Percentiles rank a stretch among this genome's conserved stretches.
Evolutionary conservation across 257 asterid species (phyloP).

Genomic region (Vinca minor): DNA sequence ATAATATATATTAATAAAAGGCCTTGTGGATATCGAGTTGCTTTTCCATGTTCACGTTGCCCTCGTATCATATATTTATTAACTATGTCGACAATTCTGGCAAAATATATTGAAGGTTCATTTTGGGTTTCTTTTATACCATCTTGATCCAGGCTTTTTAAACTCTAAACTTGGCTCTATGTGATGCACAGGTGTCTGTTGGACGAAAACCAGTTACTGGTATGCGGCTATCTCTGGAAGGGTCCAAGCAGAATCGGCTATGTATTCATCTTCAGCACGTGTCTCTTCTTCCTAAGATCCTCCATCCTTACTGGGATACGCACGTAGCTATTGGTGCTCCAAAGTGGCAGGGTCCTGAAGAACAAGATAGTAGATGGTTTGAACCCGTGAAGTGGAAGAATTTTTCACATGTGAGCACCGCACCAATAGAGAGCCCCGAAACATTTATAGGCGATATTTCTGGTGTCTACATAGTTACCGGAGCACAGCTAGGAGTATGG

Average conservation of each 20-base stretch:
- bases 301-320: slow-evolving; percentile 68
- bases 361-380: slow-evolving; percentile 85
- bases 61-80: not conserved
- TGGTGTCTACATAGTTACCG: slow-evolving; percentile 59
- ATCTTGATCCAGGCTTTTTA: not conserved
- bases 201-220: slow-evolving; percentile 84
- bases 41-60: not conserved
- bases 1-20: too few relatives aligned
- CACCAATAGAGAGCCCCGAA: slow-evolving; percentile 70
- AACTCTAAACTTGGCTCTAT: slow-evolving; percentile 7
- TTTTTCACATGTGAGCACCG: slow-evolving; percentile 71
- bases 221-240: slow-evolving; percentile 63
- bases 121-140: not conserved
- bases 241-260: slow-evolving; percentile 57
- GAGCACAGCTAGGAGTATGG: slow-evolving; percentile 90
- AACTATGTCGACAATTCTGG: not conserved
- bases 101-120: not conserved
- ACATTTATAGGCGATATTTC: slow-evolving; percentile 51
- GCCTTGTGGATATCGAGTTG: not conserved
- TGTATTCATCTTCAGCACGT: slow-evolving; percentile 61
- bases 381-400: slow-evolving; percentile 87
- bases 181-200: slow-evolving; percentile 55
- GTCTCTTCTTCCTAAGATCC: slow-evolving; percentile 55
- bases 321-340: slow-evolving; percentile 77
- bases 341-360: slow-evolving; percentile 88